Conservation (phyloP, 768 basidiomycete genomes). For the Rickenella mellea region DNA sequence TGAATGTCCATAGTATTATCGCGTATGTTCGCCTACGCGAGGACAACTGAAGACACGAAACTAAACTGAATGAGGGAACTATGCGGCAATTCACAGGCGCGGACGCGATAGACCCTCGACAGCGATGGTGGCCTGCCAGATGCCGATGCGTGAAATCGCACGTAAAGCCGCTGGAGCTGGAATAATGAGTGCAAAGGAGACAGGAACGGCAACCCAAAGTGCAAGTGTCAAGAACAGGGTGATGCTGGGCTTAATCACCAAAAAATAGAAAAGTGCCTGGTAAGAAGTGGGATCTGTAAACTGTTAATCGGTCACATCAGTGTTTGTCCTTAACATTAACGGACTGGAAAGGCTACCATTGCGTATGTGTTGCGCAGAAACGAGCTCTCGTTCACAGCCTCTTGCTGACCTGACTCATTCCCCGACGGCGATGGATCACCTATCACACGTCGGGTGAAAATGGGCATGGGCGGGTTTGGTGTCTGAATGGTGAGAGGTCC, state of each 20-base stretch:
- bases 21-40: too few species aligned
- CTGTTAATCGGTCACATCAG: slow-evolving; percentile 23
- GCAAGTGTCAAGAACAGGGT: slow-evolving; percentile 54
- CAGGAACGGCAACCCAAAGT: slow-evolving; percentile 46
- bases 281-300: slow-evolving; percentile 78
- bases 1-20: too few species aligned
- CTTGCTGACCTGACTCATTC: slow-evolving; percentile 33
- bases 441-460: slow-evolving; percentile 48
- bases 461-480: slow-evolving; percentile 61
- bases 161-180: slow-evolving; percentile 64
- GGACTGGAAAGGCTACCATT: slow-evolving; percentile 44
- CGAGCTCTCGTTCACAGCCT: slow-evolving; percentile 46
- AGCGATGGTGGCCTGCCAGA: slow-evolving; percentile 80
- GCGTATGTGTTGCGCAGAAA: slow-evolving; percentile 78
- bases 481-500: slow-evolving; percentile 51
- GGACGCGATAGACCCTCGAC: slow-evolving; percentile 46
- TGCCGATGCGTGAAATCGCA: slow-evolving; percentile 53
- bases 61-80: too few species aligned
- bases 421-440: slow-evolving; percentile 40
- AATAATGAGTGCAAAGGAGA: slow-evolving; percentile 47
- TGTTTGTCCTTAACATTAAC: not conserved
- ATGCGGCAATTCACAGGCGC: not conserved
- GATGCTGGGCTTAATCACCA: slow-evolving; percentile 78
- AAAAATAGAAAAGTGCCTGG: slow-evolving; percentile 81
- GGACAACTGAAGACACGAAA: too few species aligned